phyloP scores from a whole-genome alignment of 108 stramenopile genomes.

The Cylindrotheca closterium region DNA sequence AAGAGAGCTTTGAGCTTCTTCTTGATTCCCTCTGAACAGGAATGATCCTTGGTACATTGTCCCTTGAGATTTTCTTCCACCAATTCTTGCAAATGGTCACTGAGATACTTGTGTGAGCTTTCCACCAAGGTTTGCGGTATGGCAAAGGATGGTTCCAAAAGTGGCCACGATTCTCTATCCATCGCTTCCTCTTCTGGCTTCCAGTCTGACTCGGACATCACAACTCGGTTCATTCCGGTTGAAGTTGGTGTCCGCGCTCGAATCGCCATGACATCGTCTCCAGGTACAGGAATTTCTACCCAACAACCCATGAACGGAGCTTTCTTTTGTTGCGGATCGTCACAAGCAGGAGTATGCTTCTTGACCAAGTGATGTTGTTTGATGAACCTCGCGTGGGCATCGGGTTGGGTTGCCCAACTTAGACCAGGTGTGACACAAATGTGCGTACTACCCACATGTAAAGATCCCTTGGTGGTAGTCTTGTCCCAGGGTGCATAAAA shows the following conservation, averaged over 20 bases:
- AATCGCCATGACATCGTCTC: slow-evolving; percentile 39
- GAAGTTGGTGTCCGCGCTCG: slow-evolving; percentile 76
- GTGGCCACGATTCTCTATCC: slow-evolving; percentile 37
- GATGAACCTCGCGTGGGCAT: neutral
- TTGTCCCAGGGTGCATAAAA: slow-evolving; percentile 16
- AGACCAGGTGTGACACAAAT: slow-evolving; percentile 20
- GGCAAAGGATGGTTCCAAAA: slow-evolving; percentile 43
- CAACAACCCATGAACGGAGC: neutral
- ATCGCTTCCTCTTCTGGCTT: slow-evolving; percentile 15
- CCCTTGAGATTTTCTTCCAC: slow-evolving; percentile 66
- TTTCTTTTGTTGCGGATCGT: neutral
- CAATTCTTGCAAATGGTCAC: slow-evolving; percentile 53
- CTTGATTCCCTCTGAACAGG: slow-evolving; percentile 23
- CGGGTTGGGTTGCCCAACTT: neutral
- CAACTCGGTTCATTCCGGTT: slow-evolving; percentile 72
- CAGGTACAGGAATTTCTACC: neutral
- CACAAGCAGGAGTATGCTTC: neutral
- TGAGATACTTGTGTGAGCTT: slow-evolving; percentile 44
- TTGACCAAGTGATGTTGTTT: neutral
- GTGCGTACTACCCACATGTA: neutral
- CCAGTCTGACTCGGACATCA: slow-evolving; percentile 24
- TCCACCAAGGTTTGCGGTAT: slow-evolving; percentile 31
- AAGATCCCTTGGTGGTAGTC: slow-evolving; percentile 1
- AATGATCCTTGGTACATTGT: slow-evolving; percentile 68
- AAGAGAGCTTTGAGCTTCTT: neutral